Evolutionary conservation across 2,329 filamentous ascomycete genomes (phyloP).

Genomic region (Apiospora rasikravindrae): DNA sequence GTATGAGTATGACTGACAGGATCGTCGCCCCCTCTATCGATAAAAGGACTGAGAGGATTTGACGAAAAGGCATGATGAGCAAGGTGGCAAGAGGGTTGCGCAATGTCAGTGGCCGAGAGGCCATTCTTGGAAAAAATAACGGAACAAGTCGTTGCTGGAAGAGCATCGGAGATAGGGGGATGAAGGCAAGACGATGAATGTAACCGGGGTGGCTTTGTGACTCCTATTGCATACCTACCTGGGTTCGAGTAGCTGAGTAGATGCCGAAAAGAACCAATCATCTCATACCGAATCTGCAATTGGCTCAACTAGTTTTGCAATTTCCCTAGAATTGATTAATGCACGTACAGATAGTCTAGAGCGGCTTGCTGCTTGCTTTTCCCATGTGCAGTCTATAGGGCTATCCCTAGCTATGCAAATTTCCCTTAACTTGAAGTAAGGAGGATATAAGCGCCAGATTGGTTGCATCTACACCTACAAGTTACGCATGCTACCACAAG

Average conservation of each 20-base stretch:
- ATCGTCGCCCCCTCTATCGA: background rate
- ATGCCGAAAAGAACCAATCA: background rate
- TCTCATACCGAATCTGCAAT: slow-evolving; percentile 13
- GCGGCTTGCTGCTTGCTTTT: slow-evolving; percentile 7
- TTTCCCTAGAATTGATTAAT: slow-evolving; percentile 12
- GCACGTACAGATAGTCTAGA: background rate
- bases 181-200: background rate
- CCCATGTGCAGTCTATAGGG: background rate
- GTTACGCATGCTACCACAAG: background rate
- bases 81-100: background rate
- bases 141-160: background rate
- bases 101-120: background rate
- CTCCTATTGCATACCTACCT: slow-evolving; percentile 3
- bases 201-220: background rate
- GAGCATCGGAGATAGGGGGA: background rate
- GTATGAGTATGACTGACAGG: slow-evolving; percentile 2
- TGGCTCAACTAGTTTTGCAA: slow-evolving; percentile 9
- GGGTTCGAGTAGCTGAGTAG: background rate
- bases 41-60: background rate
- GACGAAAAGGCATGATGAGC: background rate
- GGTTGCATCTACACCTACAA: background rate
- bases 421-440: background rate
- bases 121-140: background rate
- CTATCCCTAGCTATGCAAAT: background rate
- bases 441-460: background rate